Evolutionary conservation across 2,329 filamentous ascomycete genomes (phyloP).

Genomic region (Cladosporium sp.): DNA sequence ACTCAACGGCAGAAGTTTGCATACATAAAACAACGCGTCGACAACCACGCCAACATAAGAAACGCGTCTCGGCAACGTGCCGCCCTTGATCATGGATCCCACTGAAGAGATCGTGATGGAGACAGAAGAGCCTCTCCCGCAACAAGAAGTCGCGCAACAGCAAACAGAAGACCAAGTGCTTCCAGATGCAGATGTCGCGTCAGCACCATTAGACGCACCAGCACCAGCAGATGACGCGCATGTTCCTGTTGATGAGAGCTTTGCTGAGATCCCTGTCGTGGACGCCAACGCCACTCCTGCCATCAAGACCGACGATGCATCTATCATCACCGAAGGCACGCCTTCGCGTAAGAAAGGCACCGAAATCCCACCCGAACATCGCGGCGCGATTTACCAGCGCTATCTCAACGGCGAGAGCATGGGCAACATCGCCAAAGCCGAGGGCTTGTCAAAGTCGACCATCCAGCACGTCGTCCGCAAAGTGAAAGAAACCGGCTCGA

Average conservation of each 20-base stretch:
- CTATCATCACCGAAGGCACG: neutral
- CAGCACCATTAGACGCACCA: neutral
- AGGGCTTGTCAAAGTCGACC: conserved; percentile 1
- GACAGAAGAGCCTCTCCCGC: neutral
- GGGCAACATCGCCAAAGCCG: conserved; percentile 1
- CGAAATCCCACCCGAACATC: neutral
- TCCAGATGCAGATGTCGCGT: neutral
- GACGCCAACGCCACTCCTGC: neutral
- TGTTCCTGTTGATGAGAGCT: neutral
- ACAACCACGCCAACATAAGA: neutral
- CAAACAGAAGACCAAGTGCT: neutral
- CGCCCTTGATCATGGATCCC: neutral
- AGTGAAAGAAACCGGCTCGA: conserved; percentile 4
- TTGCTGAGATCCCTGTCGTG: neutral
- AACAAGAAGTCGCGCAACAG: neutral
- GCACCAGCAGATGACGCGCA: neutral
- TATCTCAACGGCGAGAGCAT: conserved; percentile 2
- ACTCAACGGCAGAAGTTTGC: neutral
- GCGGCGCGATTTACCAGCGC: neutral
- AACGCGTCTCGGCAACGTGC: neutral
- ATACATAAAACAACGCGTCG: conserved; percentile 1
- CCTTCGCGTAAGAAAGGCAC: conserved; percentile 4
- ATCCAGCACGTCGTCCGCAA: conserved; percentile 4
- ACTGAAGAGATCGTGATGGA: neutral
- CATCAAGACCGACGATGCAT: neutral